Percentiles rank a stretch among this genome's conserved stretches.
Conservation (phyloP, 169 alveolate species). For the Cryptosporidium sp. region DNA sequence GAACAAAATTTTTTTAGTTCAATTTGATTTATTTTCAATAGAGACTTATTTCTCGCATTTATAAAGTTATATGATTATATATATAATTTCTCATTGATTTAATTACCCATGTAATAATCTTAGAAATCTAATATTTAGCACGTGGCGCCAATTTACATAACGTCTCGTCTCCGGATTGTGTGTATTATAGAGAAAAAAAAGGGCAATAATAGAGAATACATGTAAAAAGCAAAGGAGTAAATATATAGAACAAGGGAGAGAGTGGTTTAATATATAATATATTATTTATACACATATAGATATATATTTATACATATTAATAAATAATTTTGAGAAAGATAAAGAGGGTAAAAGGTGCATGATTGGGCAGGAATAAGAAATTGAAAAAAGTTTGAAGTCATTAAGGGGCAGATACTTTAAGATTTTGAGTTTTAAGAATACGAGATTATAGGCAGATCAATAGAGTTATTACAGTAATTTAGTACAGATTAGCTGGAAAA, state of each 20-base stretch:
- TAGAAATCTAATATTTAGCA: background rate
- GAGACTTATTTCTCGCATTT: background rate
- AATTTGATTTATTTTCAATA: background rate
- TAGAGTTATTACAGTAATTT: background rate
- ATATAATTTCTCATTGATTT: background rate
- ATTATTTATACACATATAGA: background rate
- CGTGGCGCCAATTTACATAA: constrained; percentile 37
- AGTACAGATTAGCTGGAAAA: background rate
- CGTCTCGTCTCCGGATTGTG: constrained; percentile 75
- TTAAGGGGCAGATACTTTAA: background rate
- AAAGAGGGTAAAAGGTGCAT: background rate
- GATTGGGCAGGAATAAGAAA: constrained; percentile 1
- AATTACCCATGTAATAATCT: background rate
- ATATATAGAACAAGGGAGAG: background rate
- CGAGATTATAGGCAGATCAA: background rate
- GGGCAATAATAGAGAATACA: constrained; percentile 20
- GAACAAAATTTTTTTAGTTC: too few relatives aligned
- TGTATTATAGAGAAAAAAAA: constrained; percentile 17
- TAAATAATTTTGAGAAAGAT: background rate
- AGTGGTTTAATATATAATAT: background rate
- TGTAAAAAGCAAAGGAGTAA: constrained; percentile 18
- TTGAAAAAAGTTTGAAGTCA: background rate
- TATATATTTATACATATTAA: background rate
- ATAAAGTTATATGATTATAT: background rate
- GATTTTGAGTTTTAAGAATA: background rate